Conservation (phyloP, 169 alveolate species). For the Eimeria brunetti region DNA sequence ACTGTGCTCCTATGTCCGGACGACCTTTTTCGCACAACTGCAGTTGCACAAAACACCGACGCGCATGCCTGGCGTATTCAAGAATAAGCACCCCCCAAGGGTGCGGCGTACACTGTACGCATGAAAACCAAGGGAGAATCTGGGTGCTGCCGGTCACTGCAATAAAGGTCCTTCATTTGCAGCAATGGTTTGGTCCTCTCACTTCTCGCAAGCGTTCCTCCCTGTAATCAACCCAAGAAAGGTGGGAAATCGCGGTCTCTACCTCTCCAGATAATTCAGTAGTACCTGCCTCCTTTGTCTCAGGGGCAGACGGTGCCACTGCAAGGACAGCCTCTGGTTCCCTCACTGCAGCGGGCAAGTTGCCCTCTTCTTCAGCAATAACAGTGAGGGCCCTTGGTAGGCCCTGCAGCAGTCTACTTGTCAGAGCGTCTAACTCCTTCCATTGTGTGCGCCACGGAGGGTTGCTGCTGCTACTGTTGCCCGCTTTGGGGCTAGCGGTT, state of each 20-base stretch:
- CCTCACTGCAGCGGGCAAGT: neutral
- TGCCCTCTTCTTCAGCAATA: conserved; percentile 47
- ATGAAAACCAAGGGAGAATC: neutral
- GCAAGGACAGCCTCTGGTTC: neutral
- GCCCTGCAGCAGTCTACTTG: conserved; percentile 59
- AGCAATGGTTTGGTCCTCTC: conserved; percentile 1
- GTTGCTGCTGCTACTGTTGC: conserved; percentile 13
- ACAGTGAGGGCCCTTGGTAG: conserved; percentile 51
- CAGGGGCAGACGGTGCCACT: conserved; percentile 6
- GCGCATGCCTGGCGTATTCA: neutral
- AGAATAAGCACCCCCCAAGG: neutral
- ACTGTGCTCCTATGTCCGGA: conserved; percentile 2
- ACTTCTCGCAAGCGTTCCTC: conserved; percentile 62
- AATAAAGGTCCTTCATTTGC: neutral
- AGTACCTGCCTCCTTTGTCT: neutral
- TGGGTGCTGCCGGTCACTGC: neutral
- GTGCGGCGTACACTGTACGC: neutral
- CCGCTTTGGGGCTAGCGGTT: neutral
- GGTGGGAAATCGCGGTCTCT: neutral
- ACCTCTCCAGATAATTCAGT: neutral
- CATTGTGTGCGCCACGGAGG: conserved; percentile 64
- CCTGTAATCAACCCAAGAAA: conserved; percentile 48
- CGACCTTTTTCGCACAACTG: neutral
- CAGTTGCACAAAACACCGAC: conserved; percentile 15
- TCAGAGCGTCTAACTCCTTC: conserved; percentile 49